Evolutionary conservation across 2,329 filamentous ascomycete genomes (phyloP), one percentile per base, ranked within the genome.

Genomic region (Rutstroemia sp.): DNA sequence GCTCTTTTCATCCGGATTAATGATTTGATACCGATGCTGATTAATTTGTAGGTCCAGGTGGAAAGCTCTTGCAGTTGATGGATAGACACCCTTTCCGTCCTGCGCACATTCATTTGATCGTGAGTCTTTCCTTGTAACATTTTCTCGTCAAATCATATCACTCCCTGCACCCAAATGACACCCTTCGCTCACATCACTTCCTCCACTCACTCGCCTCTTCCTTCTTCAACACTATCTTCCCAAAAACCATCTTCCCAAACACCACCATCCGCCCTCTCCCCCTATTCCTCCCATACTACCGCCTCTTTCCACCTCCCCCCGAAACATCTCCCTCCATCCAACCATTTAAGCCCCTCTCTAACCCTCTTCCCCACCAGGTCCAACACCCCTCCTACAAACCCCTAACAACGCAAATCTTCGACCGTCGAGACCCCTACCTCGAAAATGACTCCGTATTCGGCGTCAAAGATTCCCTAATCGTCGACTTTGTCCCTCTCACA

Each of bases 351-450:
- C 41, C n/a, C 8, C 27, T 16, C 34, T 1, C 5, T 7, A 37
- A 41, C 5, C 1, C 9, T 19, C 47, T 17, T 10, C 16, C 7
- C 16, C 16, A 42, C 14, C 39, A 66, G 64, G 61, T 63, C 44
- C 55, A 60, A 56, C 39, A 58, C 38, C 59, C 64, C 12, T 56
- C 61, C 34, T 88, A 87, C 75, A 86, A 84, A 67, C 76, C 84
- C 76, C 63, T 89, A 58, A 87, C 86, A 1, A 90, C 88, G 0
- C 88, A 92, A 70, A 84, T 92, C 53, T 92, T 90, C 69, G 86
- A 89, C 70, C 78, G 78, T 59, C 75, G 81, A 59, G 81, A 86
- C 72, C 78, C 80, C 49, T 88, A 88, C 68, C 76, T 90, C 25
- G 68, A 70, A 39, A 71, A 74, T 19, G 74, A 76, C 62, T 74